Conservation (phyloP, 1,284 basidiomycete genomes). For the Caloboletus firmus region DNA sequence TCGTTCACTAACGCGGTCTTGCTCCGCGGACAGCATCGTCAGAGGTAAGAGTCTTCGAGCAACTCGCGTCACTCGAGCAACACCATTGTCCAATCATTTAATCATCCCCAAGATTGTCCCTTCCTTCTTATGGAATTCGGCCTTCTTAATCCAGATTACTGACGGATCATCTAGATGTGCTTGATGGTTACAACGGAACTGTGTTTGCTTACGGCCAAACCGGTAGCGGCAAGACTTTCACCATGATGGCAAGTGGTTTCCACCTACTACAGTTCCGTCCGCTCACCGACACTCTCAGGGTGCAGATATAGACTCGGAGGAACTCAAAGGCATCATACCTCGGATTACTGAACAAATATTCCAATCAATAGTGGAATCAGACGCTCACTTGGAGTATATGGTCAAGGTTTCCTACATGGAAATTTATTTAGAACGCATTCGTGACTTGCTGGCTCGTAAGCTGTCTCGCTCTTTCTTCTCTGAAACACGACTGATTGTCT, state of each 20-base stretch:
- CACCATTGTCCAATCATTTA: neutral
- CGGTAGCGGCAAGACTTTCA: conserved; percentile 95
- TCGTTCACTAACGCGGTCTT: conserved; percentile 13
- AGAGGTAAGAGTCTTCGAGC: conserved; percentile 52
- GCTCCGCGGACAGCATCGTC: conserved; percentile 57
- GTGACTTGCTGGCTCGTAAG: conserved; percentile 94
- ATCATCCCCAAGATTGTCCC: conserved; percentile 2
- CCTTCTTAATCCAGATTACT: conserved; percentile 17
- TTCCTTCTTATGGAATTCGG: conserved; percentile 2
- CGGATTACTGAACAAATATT: conserved; percentile 99
- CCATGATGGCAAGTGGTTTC: conserved; percentile 81
- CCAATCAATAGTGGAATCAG: conserved; percentile 93
- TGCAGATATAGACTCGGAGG: conserved; percentile 91
- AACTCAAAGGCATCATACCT: conserved; percentile 95
- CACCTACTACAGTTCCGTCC: conserved; percentile 1
- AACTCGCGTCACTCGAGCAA: conserved; percentile 1
- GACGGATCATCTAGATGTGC: conserved; percentile 69
- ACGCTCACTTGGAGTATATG: conserved; percentile 94
- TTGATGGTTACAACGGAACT: conserved; percentile 98
- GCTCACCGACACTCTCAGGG: conserved; percentile 56
- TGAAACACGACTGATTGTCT: neutral
- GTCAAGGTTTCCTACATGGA: conserved; percentile 99
- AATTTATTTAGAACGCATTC: conserved; percentile 96
- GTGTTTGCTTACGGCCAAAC: conserved; percentile 99
- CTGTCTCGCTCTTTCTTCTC: conserved; percentile 21